Evolutionary conservation across 345 rosid species (phyloP), one percentile per base, ranked within the genome.

Genomic region (Bruguiera parviflora): DNA sequence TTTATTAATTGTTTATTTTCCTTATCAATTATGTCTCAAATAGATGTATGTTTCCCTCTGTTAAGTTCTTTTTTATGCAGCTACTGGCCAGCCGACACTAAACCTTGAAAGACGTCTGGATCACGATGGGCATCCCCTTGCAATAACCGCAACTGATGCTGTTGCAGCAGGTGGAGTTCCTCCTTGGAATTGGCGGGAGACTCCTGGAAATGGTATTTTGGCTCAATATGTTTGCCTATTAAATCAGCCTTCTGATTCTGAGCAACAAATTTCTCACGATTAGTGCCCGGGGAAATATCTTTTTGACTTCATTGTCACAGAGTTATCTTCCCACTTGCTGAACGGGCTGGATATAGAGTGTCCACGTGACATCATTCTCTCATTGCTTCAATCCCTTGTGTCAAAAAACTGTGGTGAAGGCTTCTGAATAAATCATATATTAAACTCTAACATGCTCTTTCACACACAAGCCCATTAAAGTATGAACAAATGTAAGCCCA

Each of bases 151-250:
- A 67, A 87, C 94, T 58, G 98, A 95, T 75, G 93, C 96, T 58
- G 96, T 90, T 61, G 82, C 87, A 64, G 91, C 91, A 6, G 79
- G 83, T 66, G 96, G 92, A 73, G 96, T 95, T 80, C 92, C 98
- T 83, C 97, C 99, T 43, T 95, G 99, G 99, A 88, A 86, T 72
- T 95, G 99, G 99, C 87, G 98, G 76, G 98, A 95, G 57, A 75
- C 92, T 61, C 94, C 99, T 46, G 98, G 89, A 80, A 92, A 81
- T 71, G 98, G 98, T 82, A 81, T 78, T 77, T 67, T 20, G 64
- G 75, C 53, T 61, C 51, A 65, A 65, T 8, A 66, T 71, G 29
- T 18, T 22, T 33, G 24, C 18, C 49, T 11, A 43, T 43, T n/a
- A 6, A 16, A 27, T 33, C 56, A 29, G 24, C 46, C 39, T 18